Percentiles rank a stretch among this genome's conserved stretches.
These are phyloP conservation scores for Eucalyptus erythrocorys DNA, from an alignment of 345 rosid genomes.

Conservation along the genomic window DNA sequence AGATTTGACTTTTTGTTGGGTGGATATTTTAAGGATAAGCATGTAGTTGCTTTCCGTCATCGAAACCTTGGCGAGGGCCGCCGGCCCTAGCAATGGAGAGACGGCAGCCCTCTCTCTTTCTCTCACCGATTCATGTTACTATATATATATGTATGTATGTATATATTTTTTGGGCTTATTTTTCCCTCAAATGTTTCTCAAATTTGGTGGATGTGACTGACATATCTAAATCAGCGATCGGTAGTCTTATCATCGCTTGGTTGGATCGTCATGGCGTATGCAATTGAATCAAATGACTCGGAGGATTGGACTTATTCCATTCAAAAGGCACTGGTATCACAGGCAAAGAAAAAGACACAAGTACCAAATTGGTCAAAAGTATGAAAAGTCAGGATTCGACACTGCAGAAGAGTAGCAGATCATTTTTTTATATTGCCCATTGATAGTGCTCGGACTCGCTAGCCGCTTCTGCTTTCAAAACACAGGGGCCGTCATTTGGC, in stretches of 20 bases:
- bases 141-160: no score
- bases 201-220: background rate
- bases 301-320: background rate
- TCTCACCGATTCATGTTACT: background rate
- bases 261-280: background rate
- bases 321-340: background rate
- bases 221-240: background rate
- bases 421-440: background rate
- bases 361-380: background rate
- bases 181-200: background rate
- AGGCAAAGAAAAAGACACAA: background rate
- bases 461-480: background rate
- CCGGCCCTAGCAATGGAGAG: background rate
- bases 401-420: background rate
- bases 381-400: background rate
- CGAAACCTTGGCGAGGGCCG: background rate
- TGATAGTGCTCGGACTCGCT: background rate
- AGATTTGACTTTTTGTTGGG: background rate
- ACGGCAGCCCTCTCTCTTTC: background rate
- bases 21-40: background rate
- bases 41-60: background rate
- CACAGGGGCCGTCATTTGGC: background rate
- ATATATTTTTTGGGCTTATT: background rate
- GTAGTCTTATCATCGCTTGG: background rate
- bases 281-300: background rate